Conservation (phyloP, 2,329 filamentous ascomycete species). For the Ambrosiella xylebori region DNA sequence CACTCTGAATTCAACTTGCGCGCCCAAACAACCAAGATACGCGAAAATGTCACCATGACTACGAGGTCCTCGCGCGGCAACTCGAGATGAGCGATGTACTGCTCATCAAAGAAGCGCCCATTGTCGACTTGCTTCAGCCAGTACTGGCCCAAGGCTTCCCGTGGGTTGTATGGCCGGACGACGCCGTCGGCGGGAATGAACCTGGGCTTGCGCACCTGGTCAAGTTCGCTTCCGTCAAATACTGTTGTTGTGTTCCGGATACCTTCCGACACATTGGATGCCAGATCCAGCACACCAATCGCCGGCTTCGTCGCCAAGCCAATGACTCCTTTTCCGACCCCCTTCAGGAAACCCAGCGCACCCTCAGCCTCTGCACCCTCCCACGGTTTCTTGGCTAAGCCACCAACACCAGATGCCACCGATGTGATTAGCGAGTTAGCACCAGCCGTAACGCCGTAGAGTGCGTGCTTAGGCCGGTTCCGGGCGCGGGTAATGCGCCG, state of each 20-base stretch:
- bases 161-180: constrained; percentile 82
- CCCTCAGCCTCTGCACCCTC: constrained; percentile 95
- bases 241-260: constrained; percentile 98
- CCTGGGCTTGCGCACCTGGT: constrained; percentile 81
- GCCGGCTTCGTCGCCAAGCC: constrained; percentile 94
- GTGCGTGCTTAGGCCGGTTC: constrained; percentile 88
- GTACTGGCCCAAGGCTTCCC: constrained; percentile 89
- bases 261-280: constrained; percentile 90
- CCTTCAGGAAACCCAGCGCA: constrained; percentile 87
- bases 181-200: constrained; percentile 88
- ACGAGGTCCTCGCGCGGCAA: constrained; percentile 76
- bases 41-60: constrained; percentile 71
- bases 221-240: constrained; percentile 85
- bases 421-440: constrained; percentile 90
- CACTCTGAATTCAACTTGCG: constrained; percentile 78
- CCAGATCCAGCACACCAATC: constrained; percentile 90
- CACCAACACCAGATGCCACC: constrained; percentile 82
- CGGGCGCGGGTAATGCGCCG: constrained; percentile 82
- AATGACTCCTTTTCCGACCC: constrained; percentile 84
- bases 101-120: constrained; percentile 92
- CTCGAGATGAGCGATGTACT: constrained; percentile 93
- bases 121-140: constrained; percentile 98
- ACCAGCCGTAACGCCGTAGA: constrained; percentile 89
- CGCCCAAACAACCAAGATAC: constrained; percentile 79
- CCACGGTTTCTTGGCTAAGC: constrained; percentile 79